These are phyloP conservation scores for Pittosporum tobira DNA, from an alignment of 129 eudicot species.

Conservation along the genomic window DNA sequence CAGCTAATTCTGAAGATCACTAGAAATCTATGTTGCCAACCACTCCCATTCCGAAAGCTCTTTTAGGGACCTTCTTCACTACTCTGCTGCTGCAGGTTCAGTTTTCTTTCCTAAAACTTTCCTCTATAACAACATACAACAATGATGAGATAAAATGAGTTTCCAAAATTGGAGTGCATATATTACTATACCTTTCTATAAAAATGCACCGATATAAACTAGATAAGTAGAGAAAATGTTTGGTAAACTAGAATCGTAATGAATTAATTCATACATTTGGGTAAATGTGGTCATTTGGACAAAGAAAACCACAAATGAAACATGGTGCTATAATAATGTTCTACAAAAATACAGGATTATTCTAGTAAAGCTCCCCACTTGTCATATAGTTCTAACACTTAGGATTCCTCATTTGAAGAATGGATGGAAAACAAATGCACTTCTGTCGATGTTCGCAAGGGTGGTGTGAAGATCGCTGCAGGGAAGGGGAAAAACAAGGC, in stretches of 20 bases:
- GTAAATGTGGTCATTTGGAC: no score
- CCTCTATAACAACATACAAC: background rate
- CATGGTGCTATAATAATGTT: no score
- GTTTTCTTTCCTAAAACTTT: background rate
- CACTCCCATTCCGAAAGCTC: conserved; percentile 52
- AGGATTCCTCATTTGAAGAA: conserved; percentile 12
- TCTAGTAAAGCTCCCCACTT: no score
- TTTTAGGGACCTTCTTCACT: conserved; percentile 34
- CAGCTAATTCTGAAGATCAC: no score
- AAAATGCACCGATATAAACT: no score
- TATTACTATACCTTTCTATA: no score
- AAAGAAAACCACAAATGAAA: no score
- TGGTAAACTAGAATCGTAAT: no score
- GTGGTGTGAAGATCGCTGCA: conserved; percentile 4
- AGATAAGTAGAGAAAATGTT: no score
- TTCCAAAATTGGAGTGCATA: background rate
- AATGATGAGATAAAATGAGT: background rate
- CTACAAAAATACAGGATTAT: no score
- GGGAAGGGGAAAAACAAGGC: conserved; percentile 14
- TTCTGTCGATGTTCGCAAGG: conserved; percentile 13
- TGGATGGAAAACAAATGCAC: conserved; percentile 42
- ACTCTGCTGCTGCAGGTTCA: conserved; percentile 22
- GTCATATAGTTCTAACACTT: no score
- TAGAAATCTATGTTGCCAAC: conserved; percentile 16
- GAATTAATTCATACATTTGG: no score